Evolutionary conservation across 78 protist genomes (phyloP), one percentile per base, ranked within the genome.

Genomic region (Dictyostelium firmibasis): DNA sequence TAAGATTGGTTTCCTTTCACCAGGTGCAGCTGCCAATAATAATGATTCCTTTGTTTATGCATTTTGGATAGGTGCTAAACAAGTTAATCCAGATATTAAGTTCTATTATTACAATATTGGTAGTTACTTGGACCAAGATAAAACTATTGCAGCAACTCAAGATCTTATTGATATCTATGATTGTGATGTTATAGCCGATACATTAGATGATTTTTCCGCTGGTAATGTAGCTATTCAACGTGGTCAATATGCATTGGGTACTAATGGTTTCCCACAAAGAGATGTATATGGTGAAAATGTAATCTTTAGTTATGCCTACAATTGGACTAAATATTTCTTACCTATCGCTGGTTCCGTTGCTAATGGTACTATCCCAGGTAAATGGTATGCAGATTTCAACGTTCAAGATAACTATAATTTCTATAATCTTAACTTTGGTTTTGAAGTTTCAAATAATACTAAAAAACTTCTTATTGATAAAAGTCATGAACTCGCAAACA

Each of bases 271-370:
- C 18, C 76, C 82, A 33, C 79, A 64, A 29, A 5, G 62, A 9
- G 53, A 81, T 43, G 76, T 89, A 3, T 89, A 57, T 81, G 94
- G 94, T 70, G 86, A 78, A 8, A 36, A 67, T 16, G 74, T 89
- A 11, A 29, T 33, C 7, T 69, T 33, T 18, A 33, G 76, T 50
- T 89, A 79, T 69, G 14, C 83, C 9, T 64, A 18, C 4, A 81
- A 89, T 67, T 89, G 94, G 94, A 70, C 94, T 4, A 77, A 77
- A n/a, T n/a, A 35, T 23, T 77, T 41, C 31, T 77, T 43, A 25
- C 64, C 83, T 0, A n/a, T 43, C 57, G 57, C 83, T 11, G 36
- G 47, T 20, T 18, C 14, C 0, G 83, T 77, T 10, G 10, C 13
- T 3, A 41, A 77, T 33, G 41, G 57, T 38, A 13, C 10, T 31